phyloP scores from a whole-genome alignment of 2,329 filamentous ascomycete genomes.

The Emmonsiellopsis sp. region DNA sequence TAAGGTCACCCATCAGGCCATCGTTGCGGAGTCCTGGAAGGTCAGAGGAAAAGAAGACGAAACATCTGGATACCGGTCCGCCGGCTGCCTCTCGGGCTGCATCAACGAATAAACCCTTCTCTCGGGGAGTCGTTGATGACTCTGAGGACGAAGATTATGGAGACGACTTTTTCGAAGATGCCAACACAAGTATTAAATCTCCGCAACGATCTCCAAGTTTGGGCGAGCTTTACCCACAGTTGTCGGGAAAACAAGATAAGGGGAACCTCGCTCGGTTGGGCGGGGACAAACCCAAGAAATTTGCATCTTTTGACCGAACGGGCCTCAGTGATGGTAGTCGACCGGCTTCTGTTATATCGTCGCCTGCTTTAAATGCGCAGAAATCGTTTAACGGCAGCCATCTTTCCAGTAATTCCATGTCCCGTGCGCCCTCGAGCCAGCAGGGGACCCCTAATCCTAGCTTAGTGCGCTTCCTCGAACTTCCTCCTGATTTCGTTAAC shows the following conservation, averaged over 20 bases:
- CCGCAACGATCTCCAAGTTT: slow-evolving; percentile 8
- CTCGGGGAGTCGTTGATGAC: slow-evolving; percentile 20
- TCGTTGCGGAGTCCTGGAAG: slow-evolving; percentile 12
- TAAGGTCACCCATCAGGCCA: slow-evolving; percentile 24
- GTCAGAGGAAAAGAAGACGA: slow-evolving; percentile 4
- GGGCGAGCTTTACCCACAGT: slow-evolving; percentile 21
- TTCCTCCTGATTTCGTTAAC: slow-evolving; percentile 19
- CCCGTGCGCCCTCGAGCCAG: slow-evolving; percentile 11
- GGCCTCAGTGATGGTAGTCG: neutral
- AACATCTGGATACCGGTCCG: slow-evolving; percentile 5
- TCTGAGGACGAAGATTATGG: slow-evolving; percentile 27
- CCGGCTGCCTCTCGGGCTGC: slow-evolving; percentile 5
- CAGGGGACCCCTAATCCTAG: slow-evolving; percentile 12
- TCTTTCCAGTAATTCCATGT: slow-evolving; percentile 5
- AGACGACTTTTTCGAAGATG: slow-evolving; percentile 14
- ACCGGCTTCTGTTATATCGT: slow-evolving; percentile 1
- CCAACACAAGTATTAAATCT: neutral
- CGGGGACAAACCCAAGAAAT: neutral
- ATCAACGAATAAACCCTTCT: slow-evolving; percentile 2
- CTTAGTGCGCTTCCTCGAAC: slow-evolving; percentile 23
- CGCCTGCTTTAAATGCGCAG: slow-evolving; percentile 10
- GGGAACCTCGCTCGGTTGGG: too few species aligned
- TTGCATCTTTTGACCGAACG: neutral
- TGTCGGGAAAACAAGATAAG: neutral
- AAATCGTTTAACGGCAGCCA: neutral